Evolutionary conservation across 2,329 filamentous ascomycete species (phyloP).

Genomic region (Fusarium napiforme): DNA sequence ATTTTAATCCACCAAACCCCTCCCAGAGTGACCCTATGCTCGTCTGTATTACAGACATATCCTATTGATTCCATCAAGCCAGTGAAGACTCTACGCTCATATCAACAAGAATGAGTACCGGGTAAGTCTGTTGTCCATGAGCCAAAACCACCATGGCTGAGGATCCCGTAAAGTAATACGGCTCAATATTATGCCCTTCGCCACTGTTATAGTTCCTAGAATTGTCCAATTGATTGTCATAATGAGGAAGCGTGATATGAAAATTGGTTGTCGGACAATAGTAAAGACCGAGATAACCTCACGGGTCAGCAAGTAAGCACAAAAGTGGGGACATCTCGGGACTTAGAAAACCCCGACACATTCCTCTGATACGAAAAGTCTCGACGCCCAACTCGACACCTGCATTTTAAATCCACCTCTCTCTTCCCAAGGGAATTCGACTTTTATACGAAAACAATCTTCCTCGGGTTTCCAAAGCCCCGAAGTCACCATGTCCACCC

Average conservation of each 20-base stretch:
- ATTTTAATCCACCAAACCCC: fast-evolving
- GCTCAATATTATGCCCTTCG: neutral
- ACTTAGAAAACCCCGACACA: conserved; percentile 17
- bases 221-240: neutral
- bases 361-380: neutral
- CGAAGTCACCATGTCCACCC: conserved; percentile 12
- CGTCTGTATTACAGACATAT: fast-evolving
- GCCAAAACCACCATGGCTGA: fast-evolving
- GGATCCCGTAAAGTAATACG: neutral
- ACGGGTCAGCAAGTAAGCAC: neutral
- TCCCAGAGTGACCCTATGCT: fast-evolving
- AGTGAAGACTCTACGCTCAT: fast-evolving
- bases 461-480: neutral
- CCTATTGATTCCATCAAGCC: fast-evolving
- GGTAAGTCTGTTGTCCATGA: neutral
- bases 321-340: conserved; percentile 17
- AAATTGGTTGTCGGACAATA: conserved; percentile 15
- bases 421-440: too few relatives aligned
- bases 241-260: neutral
- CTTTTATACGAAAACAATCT: fast-evolving
- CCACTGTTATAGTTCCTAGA: fast-evolving
- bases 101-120: neutral
- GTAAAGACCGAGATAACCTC: neutral
- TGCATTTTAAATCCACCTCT: neutral
- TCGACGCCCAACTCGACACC: neutral